Evolutionary conservation across 1,284 basidiomycete genomes (phyloP).

Genomic region (Ustilago tritici): DNA sequence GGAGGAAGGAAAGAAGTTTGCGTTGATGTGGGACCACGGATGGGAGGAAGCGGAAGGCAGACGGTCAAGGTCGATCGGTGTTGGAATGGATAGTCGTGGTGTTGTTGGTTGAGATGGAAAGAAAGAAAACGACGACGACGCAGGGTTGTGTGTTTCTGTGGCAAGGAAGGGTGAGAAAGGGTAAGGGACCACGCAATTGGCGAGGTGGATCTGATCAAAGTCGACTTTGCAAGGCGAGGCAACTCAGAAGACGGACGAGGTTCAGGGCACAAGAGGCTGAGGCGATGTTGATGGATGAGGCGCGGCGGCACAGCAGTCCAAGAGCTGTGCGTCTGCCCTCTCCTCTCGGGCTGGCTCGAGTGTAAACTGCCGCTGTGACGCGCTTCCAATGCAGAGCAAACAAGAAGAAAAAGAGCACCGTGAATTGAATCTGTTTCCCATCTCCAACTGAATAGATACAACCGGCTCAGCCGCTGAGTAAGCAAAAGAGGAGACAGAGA

Average conservation of each 20-base stretch:
- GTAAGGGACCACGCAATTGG: background rate
- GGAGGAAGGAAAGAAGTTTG: constrained; percentile 2
- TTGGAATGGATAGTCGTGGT: constrained; percentile 16
- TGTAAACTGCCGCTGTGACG: background rate
- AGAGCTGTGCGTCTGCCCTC: background rate
- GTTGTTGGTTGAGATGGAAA: constrained; percentile 11
- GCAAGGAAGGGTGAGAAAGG: background rate
- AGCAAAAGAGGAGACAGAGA: background rate
- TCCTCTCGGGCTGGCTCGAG: background rate
- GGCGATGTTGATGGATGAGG: constrained; percentile 1
- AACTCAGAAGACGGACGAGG: background rate
- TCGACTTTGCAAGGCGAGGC: background rate
- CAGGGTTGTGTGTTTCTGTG: constrained; percentile 9
- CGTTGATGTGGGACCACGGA: constrained; percentile 4
- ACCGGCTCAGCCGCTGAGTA: too few relatives aligned
- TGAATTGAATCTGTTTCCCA: background rate
- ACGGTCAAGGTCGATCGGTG: constrained; percentile 10
- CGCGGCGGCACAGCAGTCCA: constrained; percentile 2
- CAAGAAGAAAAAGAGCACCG: background rate
- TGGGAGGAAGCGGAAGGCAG: constrained; percentile 29
- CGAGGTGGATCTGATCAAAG: background rate
- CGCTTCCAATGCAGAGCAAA: background rate
- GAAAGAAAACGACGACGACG: constrained; percentile 12
- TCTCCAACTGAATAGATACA: background rate
- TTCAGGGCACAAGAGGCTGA: background rate